phyloP scores from a whole-genome alignment of 73 alveolate genomes.

The Symbiodinium natans region DNA sequence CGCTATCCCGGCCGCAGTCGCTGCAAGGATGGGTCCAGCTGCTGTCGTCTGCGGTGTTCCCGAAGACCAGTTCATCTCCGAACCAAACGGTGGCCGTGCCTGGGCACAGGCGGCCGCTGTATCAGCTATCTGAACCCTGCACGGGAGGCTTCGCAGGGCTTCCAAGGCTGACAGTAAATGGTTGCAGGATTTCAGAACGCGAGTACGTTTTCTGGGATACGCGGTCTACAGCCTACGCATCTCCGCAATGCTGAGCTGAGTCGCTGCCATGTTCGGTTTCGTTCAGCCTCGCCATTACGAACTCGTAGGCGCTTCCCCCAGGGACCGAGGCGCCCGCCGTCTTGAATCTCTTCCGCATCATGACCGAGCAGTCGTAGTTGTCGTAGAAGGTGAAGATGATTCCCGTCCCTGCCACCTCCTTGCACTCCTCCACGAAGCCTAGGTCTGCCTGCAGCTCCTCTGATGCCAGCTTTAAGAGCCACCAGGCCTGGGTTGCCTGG shows the following conservation, averaged over 20 bases:
- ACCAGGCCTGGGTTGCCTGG: neutral
- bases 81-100: conserved; percentile 28
- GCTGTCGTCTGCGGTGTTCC: conserved; percentile 2
- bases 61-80: conserved; percentile 24
- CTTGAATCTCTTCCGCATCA: neutral
- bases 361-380: neutral
- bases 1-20: conserved; percentile 5
- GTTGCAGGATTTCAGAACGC: too few relatives aligned
- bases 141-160: too few relatives aligned
- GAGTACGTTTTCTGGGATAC: too few relatives aligned
- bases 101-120: neutral
- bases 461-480: neutral
- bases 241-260: too few relatives aligned
- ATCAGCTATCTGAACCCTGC: too few relatives aligned
- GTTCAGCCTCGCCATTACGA: neutral
- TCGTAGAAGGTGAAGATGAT: neutral
- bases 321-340: neutral
- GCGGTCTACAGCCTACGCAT: too few relatives aligned
- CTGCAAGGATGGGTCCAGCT: neutral
- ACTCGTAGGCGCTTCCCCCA: neutral
- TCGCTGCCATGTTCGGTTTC: neutral
- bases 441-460: too few relatives aligned
- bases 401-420: neutral
- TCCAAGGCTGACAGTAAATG: too few relatives aligned
- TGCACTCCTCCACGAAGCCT: neutral